Evolutionary conservation across 495 filamentous ascomycete species (phyloP).

Genomic region (Aspergillus egyptiacus): DNA sequence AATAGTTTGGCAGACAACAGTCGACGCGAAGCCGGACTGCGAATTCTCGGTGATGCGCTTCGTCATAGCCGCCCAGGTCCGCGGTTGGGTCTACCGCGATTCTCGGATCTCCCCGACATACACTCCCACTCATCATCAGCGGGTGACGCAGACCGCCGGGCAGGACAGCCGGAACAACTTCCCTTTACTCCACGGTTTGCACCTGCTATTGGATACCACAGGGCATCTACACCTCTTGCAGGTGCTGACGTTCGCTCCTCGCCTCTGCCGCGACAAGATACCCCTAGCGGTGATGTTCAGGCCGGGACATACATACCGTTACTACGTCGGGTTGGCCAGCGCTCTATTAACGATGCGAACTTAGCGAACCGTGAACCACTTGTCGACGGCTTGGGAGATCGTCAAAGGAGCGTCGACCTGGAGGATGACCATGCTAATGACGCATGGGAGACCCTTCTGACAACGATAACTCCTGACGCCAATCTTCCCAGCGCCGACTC

Average conservation of each 20-base stretch:
- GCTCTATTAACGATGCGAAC: constrained; percentile 21
- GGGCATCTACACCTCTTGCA: constrained; percentile 21
- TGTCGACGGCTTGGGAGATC: constrained; percentile 75
- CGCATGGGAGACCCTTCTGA: constrained; percentile 74
- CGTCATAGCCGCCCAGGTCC: constrained; percentile 28
- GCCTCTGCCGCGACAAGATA: constrained; percentile 23
- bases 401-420: constrained; percentile 73
- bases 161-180: constrained; percentile 16
- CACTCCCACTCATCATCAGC: constrained; percentile 21
- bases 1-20: constrained; percentile 23
- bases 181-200: constrained; percentile 44
- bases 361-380: constrained; percentile 19
- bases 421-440: constrained; percentile 51
- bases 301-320: constrained; percentile 14
- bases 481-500: constrained; percentile 73
- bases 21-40: constrained; percentile 31
- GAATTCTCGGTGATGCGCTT: constrained; percentile 26
- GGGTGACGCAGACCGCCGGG: constrained; percentile 14
- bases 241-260: constrained; percentile 24
- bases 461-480: constrained; percentile 73
- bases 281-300: constrained; percentile 14
- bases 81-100: constrained; percentile 32
- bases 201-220: constrained; percentile 34
- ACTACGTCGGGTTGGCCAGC: constrained; percentile 24
- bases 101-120: constrained; percentile 20